A percentile compares a stretch with the other conserved stretches of the same genome.
phyloP scores from a whole-genome alignment of 208 protist species.

The Leishmania tropica region DNA sequence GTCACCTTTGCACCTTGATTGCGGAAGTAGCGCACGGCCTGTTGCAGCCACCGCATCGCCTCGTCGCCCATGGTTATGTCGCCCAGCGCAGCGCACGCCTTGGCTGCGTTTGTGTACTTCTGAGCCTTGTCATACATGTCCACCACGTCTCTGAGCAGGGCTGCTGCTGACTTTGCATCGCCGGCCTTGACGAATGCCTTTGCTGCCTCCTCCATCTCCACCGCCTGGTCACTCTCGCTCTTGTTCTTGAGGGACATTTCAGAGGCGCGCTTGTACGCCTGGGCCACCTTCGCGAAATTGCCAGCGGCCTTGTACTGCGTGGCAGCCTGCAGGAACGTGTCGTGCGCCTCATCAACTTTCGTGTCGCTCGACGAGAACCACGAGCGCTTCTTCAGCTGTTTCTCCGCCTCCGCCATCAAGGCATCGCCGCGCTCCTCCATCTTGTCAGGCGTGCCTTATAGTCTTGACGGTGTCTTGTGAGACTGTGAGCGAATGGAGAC shows the following conservation, averaged over 20 bases:
- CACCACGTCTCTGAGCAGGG: conserved; percentile 46
- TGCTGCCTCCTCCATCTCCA: conserved; percentile 74
- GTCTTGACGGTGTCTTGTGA: conserved; percentile 1
- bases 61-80: conserved; percentile 61
- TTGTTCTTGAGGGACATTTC: conserved; percentile 74
- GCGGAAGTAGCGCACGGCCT: conserved; percentile 68
- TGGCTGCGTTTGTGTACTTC: conserved; percentile 67
- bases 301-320: conserved; percentile 84
- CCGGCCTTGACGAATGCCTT: conserved; percentile 58
- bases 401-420: conserved; percentile 76
- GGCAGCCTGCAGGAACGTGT: conserved; percentile 76
- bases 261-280: conserved; percentile 70
- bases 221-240: conserved; percentile 61
- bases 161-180: conserved; percentile 39
- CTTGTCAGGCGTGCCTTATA: conserved; percentile 7
- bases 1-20: conserved; percentile 71
- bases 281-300: conserved; percentile 71
- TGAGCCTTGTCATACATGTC: conserved; percentile 69
- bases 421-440: conserved; percentile 75
- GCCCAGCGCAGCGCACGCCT: conserved; percentile 66
- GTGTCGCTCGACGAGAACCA: conserved; percentile 59
- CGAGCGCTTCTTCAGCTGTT: conserved; percentile 70
- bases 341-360: conserved; percentile 73
- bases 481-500: neutral
- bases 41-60: conserved; percentile 71